These are phyloP conservation scores for Hortaea sp. DNA, from an alignment of 2,329 filamentous ascomycete species.

Conservation along the genomic window DNA sequence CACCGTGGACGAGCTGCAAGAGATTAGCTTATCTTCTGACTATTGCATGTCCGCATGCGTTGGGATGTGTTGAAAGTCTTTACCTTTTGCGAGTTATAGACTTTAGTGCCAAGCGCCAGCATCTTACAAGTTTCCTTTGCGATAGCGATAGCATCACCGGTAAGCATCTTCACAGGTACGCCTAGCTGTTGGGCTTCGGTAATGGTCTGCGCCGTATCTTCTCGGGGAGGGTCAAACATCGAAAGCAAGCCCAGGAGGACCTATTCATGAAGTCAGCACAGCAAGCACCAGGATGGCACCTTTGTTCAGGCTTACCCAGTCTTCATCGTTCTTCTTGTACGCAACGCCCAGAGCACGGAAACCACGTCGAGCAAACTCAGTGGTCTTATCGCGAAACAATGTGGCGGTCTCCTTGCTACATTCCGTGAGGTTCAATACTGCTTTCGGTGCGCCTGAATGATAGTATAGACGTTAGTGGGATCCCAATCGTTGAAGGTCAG, in stretches of 20 bases:
- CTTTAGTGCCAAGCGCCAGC: constrained; percentile 68
- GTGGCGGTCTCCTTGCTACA: constrained; percentile 55
- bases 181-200: constrained; percentile 65
- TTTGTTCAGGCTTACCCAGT: constrained; percentile 38
- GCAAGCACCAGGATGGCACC: too few species aligned
- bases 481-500: not conserved
- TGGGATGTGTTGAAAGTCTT: constrained; percentile 20
- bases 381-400: constrained; percentile 61
- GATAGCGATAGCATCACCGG: constrained; percentile 69
- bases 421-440: constrained; percentile 58
- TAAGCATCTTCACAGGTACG: constrained; percentile 73
- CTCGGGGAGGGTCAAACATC: constrained; percentile 71
- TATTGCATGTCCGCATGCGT: not conserved
- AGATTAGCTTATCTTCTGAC: not conserved
- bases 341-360: constrained; percentile 73
- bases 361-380: constrained; percentile 67
- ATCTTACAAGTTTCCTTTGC: constrained; percentile 77
- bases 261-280: constrained; percentile 27
- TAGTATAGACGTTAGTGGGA: not conserved
- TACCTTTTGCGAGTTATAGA: constrained; percentile 69
- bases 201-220: constrained; percentile 70
- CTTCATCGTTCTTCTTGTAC: constrained; percentile 65
- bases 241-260: constrained; percentile 66
- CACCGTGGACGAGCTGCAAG: constrained; percentile 55
- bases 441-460: constrained; percentile 53